phyloP scores from a whole-genome alignment of 805 yeast species.

The Danielia reshetovae region DNA sequence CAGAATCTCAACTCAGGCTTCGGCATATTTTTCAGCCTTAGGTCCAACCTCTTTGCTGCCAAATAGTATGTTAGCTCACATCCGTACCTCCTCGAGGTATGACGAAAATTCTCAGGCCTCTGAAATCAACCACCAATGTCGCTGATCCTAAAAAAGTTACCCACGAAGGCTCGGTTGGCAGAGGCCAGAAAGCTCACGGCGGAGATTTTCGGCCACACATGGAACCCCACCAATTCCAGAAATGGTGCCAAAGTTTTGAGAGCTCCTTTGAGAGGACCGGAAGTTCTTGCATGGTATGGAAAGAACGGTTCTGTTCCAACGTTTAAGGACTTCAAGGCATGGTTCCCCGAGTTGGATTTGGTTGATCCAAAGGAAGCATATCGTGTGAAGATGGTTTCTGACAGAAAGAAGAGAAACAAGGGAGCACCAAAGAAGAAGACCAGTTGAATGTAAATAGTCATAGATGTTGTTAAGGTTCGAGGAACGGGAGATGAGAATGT shows the following conservation, averaged over 20 bases:
- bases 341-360: constrained; percentile 50
- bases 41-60: too few relatives aligned
- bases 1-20: too few relatives aligned
- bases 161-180: constrained; percentile 43
- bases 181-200: constrained; percentile 60
- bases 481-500: too few relatives aligned
- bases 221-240: constrained; percentile 61
- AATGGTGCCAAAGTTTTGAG: constrained; percentile 72
- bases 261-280: constrained; percentile 67
- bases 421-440: constrained; percentile 78
- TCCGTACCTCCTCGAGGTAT: constrained; percentile 4
- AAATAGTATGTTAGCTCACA: too few relatives aligned
- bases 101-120: too few relatives aligned
- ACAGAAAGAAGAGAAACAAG: constrained; percentile 79
- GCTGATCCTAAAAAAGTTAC: constrained; percentile 26
- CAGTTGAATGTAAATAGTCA: too few relatives aligned
- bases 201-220: constrained; percentile 63
- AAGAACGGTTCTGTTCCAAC: constrained; percentile 60
- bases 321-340: constrained; percentile 52
- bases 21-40: too few relatives aligned
- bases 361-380: constrained; percentile 67
- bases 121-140: too few relatives aligned
- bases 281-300: constrained; percentile 70
- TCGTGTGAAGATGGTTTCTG: constrained; percentile 59
- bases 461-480: too few relatives aligned